Base-by-base conservation (phyloP, 164 flowering plant genomes). In the Tetrastigma voinierianum region DNA sequence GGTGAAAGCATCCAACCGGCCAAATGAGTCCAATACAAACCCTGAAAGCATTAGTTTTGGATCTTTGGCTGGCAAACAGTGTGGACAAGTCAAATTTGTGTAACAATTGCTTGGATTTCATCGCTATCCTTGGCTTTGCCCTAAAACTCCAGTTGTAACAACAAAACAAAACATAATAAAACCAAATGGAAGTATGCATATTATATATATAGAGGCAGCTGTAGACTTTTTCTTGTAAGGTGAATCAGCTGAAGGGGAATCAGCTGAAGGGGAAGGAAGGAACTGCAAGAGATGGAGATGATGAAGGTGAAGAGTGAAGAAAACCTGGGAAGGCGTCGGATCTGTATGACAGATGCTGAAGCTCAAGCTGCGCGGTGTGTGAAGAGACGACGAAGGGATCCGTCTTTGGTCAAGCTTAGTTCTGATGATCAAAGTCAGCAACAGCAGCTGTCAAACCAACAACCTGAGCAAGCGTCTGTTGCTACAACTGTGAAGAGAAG, bases 401-500 rank as follows among this genome's bases (percentile, higher is more conserved):
- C 72, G n/a, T 40, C 71, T 51, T 23, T 44, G 1, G 61, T 59
- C 65, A 63, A 51, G 9, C 46, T 48, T 17, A 52, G 11, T 10
- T 12, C 20, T 46, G 51, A 20, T 24, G 44, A 69, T 48, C 57
- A 67, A 2, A 45, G 40, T 17, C 68, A 64, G 15, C 47, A 13
- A 11, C 66, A 68, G 21, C 67, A 57, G 55, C 74, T 46, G 53
- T 47, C n/a, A 25, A 65, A 54, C 47, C 77, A 77, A 59, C 72
- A 63, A 52, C 65, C 53, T 71, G 78, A 79, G 51, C 78, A 69
- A 40, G 56, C 73, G 61, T 40, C 77, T 44, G 47, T 77, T 47
- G 70, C 70, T 43, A 77, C 81, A 48, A 75, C 83, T 32, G 81
- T 81, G 23, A 85, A 87, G 71, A 80, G 89, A 64, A 85, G 89